Percentiles rank a stretch among this genome's conserved stretches.
Conservation (phyloP, 2,329 filamentous ascomycete genomes). For the Cordyceps militaris region DNA sequence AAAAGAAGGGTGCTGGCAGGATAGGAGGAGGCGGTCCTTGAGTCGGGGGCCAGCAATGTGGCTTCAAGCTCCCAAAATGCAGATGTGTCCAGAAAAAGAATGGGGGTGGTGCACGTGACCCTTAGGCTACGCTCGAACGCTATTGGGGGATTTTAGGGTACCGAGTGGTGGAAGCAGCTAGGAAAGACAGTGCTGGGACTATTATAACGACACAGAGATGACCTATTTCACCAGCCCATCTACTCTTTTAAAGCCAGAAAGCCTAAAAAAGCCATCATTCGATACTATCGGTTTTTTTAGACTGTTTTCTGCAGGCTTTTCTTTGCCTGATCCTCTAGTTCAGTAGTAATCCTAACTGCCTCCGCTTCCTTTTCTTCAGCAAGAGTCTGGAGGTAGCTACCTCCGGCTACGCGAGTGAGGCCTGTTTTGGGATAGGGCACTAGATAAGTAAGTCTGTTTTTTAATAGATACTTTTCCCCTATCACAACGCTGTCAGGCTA, state of each 20-base stretch:
- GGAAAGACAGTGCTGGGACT: neutral
- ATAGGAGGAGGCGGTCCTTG: constrained; percentile 28
- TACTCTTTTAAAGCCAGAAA: too few species aligned
- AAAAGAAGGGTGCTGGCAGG: constrained; percentile 24
- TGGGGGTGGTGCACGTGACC: constrained; percentile 26
- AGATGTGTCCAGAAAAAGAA: constrained; percentile 38
- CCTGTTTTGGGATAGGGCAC: too few species aligned
- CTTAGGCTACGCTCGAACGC: neutral
- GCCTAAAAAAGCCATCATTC: too few species aligned
- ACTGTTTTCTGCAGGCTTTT: neutral
- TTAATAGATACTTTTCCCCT: neutral
- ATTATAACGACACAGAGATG: too few species aligned
- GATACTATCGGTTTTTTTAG: too few species aligned
- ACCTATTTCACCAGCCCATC: too few species aligned
- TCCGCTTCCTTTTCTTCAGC: neutral
- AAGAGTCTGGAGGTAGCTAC: neutral
- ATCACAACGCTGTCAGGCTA: too few species aligned
- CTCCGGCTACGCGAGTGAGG: too few species aligned
- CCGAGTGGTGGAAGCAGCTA: neutral
- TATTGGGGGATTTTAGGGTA: neutral
- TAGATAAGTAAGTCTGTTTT: neutral
- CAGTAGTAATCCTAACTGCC: neutral
- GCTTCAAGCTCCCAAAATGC: constrained; percentile 35
- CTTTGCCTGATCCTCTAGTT: neutral
- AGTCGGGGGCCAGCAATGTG: constrained; percentile 33